These are phyloP conservation scores for Zymoseptoria pseudotritici DNA, from an alignment of 2,329 filamentous ascomycete genomes.

Conservation along the genomic window DNA sequence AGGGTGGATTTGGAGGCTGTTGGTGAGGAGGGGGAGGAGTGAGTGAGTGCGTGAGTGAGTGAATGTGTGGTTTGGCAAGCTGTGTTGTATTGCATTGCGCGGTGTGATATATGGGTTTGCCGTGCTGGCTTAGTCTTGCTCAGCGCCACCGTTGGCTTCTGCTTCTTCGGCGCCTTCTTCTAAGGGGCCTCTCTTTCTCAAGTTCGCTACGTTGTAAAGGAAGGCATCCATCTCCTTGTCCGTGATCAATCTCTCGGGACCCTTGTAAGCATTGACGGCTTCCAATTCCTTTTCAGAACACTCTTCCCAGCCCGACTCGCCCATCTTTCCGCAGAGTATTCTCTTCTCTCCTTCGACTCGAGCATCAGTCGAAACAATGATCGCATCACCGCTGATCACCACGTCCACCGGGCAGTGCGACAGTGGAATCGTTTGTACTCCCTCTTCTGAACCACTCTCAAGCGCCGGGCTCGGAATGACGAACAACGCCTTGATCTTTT, in stretches of 20 bases:
- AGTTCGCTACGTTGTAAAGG: slow-evolving; percentile 42
- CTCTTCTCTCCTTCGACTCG: slow-evolving; percentile 1
- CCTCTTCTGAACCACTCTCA: neutral
- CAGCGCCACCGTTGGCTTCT: slow-evolving; percentile 3
- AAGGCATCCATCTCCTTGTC: slow-evolving; percentile 37
- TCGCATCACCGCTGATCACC: slow-evolving; percentile 2
- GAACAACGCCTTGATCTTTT: slow-evolving; percentile 55
- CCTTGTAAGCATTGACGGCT: slow-evolving; percentile 13
- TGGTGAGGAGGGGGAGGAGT: neutral
- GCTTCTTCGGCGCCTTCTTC: slow-evolving; percentile 4
- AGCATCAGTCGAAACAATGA: slow-evolving; percentile 15
- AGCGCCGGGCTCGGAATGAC: slow-evolving; percentile 21
- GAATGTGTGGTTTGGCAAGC: no score
- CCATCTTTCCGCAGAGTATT: neutral
- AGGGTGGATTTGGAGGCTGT: slow-evolving; percentile 34
- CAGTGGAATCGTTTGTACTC: neutral
- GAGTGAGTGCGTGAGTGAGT: no score
- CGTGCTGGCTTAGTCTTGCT: neutral
- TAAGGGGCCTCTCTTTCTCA: slow-evolving; percentile 39
- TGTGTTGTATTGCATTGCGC: no score
- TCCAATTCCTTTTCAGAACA: slow-evolving; percentile 2
- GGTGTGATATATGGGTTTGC: neutral
- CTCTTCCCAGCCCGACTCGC: neutral
- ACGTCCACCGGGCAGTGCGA: slow-evolving; percentile 13
- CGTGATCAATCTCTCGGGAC: slow-evolving; percentile 19